Evolutionary conservation across 345 rosid genomes (phyloP), one percentile per base, ranked within the genome.

Genomic region (Aquilaria yunnanensis): DNA sequence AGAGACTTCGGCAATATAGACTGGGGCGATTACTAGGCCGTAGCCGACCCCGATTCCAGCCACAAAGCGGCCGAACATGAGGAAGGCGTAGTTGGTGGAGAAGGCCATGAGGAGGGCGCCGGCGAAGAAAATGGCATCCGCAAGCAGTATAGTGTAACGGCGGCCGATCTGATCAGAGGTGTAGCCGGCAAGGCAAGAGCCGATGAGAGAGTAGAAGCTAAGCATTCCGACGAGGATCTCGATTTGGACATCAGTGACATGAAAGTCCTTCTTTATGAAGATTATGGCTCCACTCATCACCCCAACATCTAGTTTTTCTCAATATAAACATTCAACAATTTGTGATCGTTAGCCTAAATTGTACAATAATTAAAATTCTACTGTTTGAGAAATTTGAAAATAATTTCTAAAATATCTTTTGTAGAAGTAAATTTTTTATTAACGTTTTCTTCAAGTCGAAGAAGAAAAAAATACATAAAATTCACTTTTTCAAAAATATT

Each of bases 101-200:
- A 88, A 83, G 13, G 89, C 97, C 97, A 91, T 88, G 9, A 85
- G 83, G 31, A 91, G 61, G 31, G 96, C 93, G 45, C 96, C 97
- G 0, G 13, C 78, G 9, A 88, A 88, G 81, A 91, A 91, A 47
- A 91, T 80, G 55, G 75, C 91, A 0, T 91, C 87, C 9, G 96
- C 96, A 2, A 88, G 60, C 23, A 86, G 90, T 11, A 91, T 91
- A 2, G 97, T 91, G 72, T 81, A 91, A 23, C 89, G 85, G 13
- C 96, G 83, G 10, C 97, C 97, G 13, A 91, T 79, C 93, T 77
- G 81, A 56, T 91, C 96, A 3, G 97, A 91, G 29, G 96, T 86
- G 60, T 66, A 69, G 0, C 97, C 96, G 52, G 96, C 97, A 2
- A 81, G 77, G 30, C 78, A 77, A 0, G 96, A 81, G 41, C 97